Percentiles rank a stretch among this genome's conserved stretches.
phyloP scores from a whole-genome alignment of 208 protist species.

The Leishmania arabica region DNA sequence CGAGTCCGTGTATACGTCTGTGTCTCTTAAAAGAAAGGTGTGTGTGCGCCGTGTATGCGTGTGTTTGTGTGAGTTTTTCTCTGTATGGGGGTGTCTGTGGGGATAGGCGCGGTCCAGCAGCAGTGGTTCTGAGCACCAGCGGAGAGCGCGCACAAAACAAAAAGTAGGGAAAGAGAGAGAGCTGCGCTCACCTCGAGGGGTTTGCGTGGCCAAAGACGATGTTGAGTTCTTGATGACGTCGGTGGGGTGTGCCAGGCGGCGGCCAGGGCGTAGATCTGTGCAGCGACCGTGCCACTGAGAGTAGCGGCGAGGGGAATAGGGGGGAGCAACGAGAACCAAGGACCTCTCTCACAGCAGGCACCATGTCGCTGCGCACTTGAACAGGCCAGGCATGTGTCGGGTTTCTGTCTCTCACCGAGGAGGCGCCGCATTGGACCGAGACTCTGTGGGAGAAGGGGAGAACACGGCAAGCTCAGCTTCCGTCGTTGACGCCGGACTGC shows the following conservation, averaged over 20 bases:
- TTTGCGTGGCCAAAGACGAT: background rate
- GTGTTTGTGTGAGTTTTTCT: background rate
- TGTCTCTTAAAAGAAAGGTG: background rate
- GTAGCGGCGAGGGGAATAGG: background rate
- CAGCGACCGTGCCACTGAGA: background rate
- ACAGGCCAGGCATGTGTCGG: no score
- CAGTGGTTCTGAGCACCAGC: background rate
- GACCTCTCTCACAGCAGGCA: background rate
- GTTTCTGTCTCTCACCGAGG: background rate
- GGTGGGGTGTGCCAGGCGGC: background rate
- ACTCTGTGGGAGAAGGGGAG: background rate
- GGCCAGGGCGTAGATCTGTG: background rate
- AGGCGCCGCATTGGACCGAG: background rate
- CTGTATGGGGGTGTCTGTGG: slow-evolving; percentile 2
- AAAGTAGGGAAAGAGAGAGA: background rate
- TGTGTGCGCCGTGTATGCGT: background rate
- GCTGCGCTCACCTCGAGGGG: background rate
- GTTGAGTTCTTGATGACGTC: background rate
- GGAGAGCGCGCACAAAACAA: no score
- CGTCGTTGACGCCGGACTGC: no score
- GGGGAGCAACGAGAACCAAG: background rate
- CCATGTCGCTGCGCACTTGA: background rate
- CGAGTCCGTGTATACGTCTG: background rate
- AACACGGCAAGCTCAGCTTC: background rate
- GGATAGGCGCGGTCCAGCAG: no score